Base-by-base conservation (phyloP, 129 eudicot species). In the Oenanthe sinensis region DNA sequence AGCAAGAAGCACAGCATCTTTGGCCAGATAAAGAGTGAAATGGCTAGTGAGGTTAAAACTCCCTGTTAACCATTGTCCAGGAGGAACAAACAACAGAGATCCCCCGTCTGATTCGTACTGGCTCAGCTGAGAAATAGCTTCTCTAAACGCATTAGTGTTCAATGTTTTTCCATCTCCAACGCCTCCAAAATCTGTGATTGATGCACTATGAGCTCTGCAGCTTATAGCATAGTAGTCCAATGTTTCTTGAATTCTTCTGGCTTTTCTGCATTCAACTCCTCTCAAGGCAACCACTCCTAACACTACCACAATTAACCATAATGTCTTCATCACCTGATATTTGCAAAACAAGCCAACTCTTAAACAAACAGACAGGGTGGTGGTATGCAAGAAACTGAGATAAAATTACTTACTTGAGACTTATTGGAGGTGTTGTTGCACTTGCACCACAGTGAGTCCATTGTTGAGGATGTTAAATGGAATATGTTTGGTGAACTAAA, bases 51-150 rank as follows among this genome's bases (percentile, higher is more conserved):
- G 93, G 60, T 92, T 89, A 75, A 94, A 91, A 88, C 90, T 94
- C 16, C 97, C 97, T 2, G 96, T 94, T 58, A 94, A 70, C 98
- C 98, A 94, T 67, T 84, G 87, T 43, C 98, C 98, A 44, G 98
- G 86, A 52, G 98, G 98, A 13, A 94, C 90, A 80, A 81, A 71
- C 12, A 94, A 89, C 90, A 84, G 94, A 74, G 93, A 91, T 50
- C 98, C 98, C 50, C 98, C 98, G 39, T 88, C 89, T 0, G 90
- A 84, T 69, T 81, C 92, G 76, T 89, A 94, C 63, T 85, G 85
- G 82, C 93, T 88, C 79, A 94, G 71, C 0, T 68, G 75, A 74
- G 80, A 81, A 5, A 94, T 84, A 7, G 98, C 98, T 36, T 82
- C 84, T 73, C 90, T 87, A 79, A 94, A 94, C 3, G 96, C 97